Percentiles rank a stretch among this genome's conserved stretches.
phyloP scores from a whole-genome alignment of 805 yeast species.

The Saturnispora halmiae region DNA sequence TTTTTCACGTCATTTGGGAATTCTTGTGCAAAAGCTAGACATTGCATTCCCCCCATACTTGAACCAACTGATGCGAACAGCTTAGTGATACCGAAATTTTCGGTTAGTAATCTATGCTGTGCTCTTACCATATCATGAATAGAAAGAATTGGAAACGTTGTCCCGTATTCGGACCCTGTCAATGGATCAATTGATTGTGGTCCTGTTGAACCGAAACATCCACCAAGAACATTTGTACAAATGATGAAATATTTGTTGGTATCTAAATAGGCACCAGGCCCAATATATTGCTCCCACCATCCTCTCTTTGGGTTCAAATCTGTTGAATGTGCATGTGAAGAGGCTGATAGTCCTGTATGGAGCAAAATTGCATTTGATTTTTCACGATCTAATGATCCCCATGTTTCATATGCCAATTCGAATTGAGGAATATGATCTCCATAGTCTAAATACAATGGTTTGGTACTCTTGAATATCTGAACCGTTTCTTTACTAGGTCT shows the following conservation, averaged over 20 bases:
- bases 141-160: slow-evolving; percentile 79
- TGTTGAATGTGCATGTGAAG: slow-evolving; percentile 87
- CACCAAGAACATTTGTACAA: slow-evolving; percentile 89
- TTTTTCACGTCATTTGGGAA: slow-evolving; percentile 69
- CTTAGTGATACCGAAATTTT: slow-evolving; percentile 53
- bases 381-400: slow-evolving; percentile 66
- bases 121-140: slow-evolving; percentile 89
- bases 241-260: slow-evolving; percentile 74
- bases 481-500: slow-evolving; percentile 58
- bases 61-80: slow-evolving; percentile 80
- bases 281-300: slow-evolving; percentile 95
- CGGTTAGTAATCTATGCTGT: slow-evolving; percentile 58
- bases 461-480: slow-evolving; percentile 41
- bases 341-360: slow-evolving; percentile 89
- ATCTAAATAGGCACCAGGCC: slow-evolving; percentile 72
- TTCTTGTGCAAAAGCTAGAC: slow-evolving; percentile 77
- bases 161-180: slow-evolving; percentile 59
- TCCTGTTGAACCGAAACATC: slow-evolving; percentile 93
- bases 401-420: slow-evolving; percentile 84
- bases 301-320: slow-evolving; percentile 60
- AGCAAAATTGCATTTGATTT: slow-evolving; percentile 67
- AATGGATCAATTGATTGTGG: slow-evolving; percentile 76
- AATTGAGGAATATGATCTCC: slow-evolving; percentile 71
- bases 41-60: slow-evolving; percentile 99
- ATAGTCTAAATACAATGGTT: slow-evolving; percentile 66